Percentiles rank a stretch among this genome's conserved stretches.
These are phyloP conservation scores for Yarrowia alimentaria DNA, from an alignment of 805 yeast genomes.

Conservation along the genomic window DNA sequence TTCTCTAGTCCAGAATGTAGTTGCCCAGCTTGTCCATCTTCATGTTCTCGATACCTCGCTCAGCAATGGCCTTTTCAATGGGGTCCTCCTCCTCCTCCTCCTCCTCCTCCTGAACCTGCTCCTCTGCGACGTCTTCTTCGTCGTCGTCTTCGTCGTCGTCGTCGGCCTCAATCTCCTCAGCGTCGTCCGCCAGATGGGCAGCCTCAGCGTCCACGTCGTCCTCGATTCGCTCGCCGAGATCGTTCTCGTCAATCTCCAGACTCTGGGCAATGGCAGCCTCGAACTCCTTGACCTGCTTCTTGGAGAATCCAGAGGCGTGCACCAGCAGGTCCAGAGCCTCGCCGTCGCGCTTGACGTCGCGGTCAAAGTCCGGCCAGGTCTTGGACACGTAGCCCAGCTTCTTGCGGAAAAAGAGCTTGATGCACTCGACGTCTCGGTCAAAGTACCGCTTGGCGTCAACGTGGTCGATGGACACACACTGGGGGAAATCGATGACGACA, in stretches of 20 bases:
- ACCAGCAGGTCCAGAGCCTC: constrained; percentile 79
- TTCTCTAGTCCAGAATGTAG: constrained; percentile 50
- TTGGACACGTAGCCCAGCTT: constrained; percentile 74
- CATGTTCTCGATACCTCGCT: constrained; percentile 45
- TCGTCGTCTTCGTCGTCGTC: constrained; percentile 37
- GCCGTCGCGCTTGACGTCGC: constrained; percentile 64
- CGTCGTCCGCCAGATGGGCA: constrained; percentile 36
- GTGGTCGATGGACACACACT: constrained; percentile 91
- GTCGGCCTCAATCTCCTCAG: constrained; percentile 43
- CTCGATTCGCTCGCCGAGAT: constrained; percentile 40
- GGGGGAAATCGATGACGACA: constrained; percentile 96
- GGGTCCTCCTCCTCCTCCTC: constrained; percentile 34
- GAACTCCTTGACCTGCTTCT: constrained; percentile 60
- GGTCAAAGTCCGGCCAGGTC: constrained; percentile 76
- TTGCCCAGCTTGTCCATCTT: constrained; percentile 83
- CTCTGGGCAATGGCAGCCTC: constrained; percentile 66
- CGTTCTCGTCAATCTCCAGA: constrained; percentile 46
- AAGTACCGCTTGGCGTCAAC: constrained; percentile 84
- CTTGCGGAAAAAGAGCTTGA: constrained; percentile 74
- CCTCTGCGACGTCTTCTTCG: constrained; percentile 41
- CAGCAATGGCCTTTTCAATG: constrained; percentile 39
- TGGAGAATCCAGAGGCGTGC: constrained; percentile 83
- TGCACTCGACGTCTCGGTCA: constrained; percentile 89
- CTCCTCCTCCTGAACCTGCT: constrained; percentile 30
- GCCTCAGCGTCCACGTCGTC: constrained; percentile 43